phyloP scores from a whole-genome alignment of 2,329 filamentous ascomycete species.

The Phoma sp. region DNA sequence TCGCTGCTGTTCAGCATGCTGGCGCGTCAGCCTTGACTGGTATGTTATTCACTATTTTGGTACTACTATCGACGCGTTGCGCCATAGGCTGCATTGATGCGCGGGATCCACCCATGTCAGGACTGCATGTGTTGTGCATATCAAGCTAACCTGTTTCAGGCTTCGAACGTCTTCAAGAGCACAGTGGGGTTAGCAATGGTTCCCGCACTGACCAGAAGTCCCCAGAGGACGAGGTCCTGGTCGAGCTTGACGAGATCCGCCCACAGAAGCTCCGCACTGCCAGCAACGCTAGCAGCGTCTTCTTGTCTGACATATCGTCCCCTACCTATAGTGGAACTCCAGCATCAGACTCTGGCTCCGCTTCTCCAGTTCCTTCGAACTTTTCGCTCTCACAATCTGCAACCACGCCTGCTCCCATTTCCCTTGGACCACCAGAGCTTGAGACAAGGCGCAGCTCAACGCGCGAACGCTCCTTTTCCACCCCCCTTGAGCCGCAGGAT shows the following conservation, averaged over 20 bases:
- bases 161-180: conserved; percentile 42
- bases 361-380: conserved; percentile 31
- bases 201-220: conserved; percentile 25
- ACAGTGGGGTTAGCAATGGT: conserved; percentile 26
- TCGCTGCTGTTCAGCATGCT: conserved; percentile 51
- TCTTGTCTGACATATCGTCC: conserved; percentile 35
- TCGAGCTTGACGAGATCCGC: conserved; percentile 35
- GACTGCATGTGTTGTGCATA: conserved; percentile 10
- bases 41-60: conserved; percentile 31
- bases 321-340: conserved; percentile 33
- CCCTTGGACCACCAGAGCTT: conserved; percentile 32
- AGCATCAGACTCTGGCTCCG: conserved; percentile 34
- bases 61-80: conserved; percentile 11
- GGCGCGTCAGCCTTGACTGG: conserved; percentile 56
- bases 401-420: conserved; percentile 40
- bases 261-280: conserved; percentile 33
- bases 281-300: conserved; percentile 43
- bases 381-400: conserved; percentile 32
- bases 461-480: conserved; percentile 44
- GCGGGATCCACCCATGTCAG: conserved; percentile 15
- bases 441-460: conserved; percentile 22
- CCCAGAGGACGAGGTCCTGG: conserved; percentile 31
- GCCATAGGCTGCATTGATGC: conserved; percentile 12
- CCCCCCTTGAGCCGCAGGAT: conserved; percentile 44
- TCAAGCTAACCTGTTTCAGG: conserved; percentile 29